These are phyloP conservation scores for Hypoxylon crocopeplum DNA, from an alignment of 495 filamentous ascomycete genomes.

Conservation along the genomic window DNA sequence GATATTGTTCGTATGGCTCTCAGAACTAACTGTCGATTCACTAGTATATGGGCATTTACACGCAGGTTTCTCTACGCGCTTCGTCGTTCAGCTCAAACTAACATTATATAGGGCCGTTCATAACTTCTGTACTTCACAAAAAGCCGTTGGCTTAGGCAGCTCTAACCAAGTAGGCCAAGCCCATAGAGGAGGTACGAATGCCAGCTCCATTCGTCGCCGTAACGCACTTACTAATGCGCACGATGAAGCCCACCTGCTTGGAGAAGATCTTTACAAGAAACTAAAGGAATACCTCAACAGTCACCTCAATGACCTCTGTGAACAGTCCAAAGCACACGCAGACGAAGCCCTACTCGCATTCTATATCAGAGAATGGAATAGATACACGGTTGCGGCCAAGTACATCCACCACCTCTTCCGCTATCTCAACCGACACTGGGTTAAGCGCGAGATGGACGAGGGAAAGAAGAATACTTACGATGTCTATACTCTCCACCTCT, in stretches of 20 bases:
- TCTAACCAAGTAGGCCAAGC: slow-evolving; percentile 53
- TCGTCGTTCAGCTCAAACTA: slow-evolving; percentile 24
- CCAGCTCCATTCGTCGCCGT: no score
- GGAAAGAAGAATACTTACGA: slow-evolving; percentile 99
- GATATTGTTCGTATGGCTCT: not conserved
- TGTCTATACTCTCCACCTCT: slow-evolving; percentile 95
- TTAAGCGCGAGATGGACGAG: slow-evolving; percentile 98
- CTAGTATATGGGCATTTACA: slow-evolving; percentile 98
- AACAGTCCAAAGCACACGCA: slow-evolving; percentile 73
- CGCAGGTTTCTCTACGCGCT: slow-evolving; percentile 59
- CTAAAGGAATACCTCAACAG: slow-evolving; percentile 80
- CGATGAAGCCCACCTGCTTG: slow-evolving; percentile 80
- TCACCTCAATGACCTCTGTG: slow-evolving; percentile 72
- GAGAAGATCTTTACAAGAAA: slow-evolving; percentile 94
- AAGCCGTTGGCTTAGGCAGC: slow-evolving; percentile 65
- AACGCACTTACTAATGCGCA: slow-evolving; percentile 26
- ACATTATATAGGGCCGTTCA: slow-evolving; percentile 77
- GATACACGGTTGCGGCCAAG: slow-evolving; percentile 93
- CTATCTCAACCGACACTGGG: slow-evolving; percentile 98
- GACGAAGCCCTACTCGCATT: slow-evolving; percentile 93
- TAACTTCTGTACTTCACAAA: slow-evolving; percentile 99
- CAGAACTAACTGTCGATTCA: slow-evolving; percentile 15
- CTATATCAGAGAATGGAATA: slow-evolving; percentile 95
- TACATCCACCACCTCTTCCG: slow-evolving; percentile 97
- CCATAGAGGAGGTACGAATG: slow-evolving; percentile 77